Base-by-base conservation (phyloP, 1,284 basidiomycete genomes). In the Rhodotorula glutinis region DNA sequence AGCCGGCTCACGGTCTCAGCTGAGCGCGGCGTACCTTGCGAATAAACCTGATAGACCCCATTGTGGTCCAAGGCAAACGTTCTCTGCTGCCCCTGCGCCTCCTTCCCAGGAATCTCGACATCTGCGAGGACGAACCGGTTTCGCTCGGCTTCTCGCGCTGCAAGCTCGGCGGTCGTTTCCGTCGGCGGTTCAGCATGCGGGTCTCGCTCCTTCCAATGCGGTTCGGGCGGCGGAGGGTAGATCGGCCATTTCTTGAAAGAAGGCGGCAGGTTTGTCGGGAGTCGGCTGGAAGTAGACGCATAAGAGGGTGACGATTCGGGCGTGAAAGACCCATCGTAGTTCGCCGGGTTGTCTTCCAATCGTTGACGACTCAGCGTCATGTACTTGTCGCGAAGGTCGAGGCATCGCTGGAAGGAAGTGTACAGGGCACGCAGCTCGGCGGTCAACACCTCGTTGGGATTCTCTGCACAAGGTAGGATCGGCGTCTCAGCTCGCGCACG, bases 351-450 rank as follows among this genome's bases (percentile, higher is more conserved):
- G 79, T 97, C 94, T 7, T 92, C 92, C 46, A 78, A 63, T n/a
- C 89, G 85, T 78, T 97, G 93, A 13, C 87, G 84, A 1, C 92
- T 95, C 62, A 85, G 84, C 19, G 82, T 74, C 81, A 94, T 91
- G 80, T 96, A 97, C 79, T 95, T 96, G 81, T 96, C 92, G 29
- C 93, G 88, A 27, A 96, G 82, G 66, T 89, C 85, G 57, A 96
- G 85, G 76, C 92, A 95, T 76, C 83, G 85, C 69, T 89, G 86
- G 76, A 97, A 83, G 7, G 82, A 82, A 10, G 78, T 76, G 61
- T 78, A 79, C 11, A 80, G 74, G 19, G 76, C 74, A 40, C 67
- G 66, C 3, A 79, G 69, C 62, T 80, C 78, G 41, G 73, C 64
- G 3, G 76, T 75, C 21, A 77, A 67, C 8, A 71, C 69, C n/a